These are phyloP conservation scores for Trypanosomatidae sp. DNA, from an alignment of 208 protist species.

Conservation along the genomic window DNA sequence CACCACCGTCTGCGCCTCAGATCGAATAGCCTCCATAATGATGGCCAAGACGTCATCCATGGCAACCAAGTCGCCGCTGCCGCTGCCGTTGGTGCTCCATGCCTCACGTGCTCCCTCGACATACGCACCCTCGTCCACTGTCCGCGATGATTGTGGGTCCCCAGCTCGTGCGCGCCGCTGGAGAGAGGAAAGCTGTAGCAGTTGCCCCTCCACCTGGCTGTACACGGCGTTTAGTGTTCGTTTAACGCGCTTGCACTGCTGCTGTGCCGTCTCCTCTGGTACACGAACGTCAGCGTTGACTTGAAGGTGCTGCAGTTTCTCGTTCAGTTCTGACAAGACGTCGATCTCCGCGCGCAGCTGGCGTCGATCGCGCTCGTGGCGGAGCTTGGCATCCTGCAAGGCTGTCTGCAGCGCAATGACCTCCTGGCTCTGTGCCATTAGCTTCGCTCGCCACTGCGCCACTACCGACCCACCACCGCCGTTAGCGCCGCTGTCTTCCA, in stretches of 20 bases:
- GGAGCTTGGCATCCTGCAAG: slow-evolving; percentile 37
- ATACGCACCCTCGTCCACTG: background rate
- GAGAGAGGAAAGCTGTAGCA: slow-evolving; percentile 20
- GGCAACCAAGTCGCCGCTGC: slow-evolving; percentile 1
- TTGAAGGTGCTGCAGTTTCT: slow-evolving; percentile 34
- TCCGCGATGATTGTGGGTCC: background rate
- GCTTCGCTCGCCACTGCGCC: slow-evolving; percentile 30
- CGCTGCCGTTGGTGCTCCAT: background rate
- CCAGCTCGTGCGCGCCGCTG: background rate
- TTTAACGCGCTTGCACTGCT: slow-evolving; percentile 49
- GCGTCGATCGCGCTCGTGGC: slow-evolving; percentile 47
- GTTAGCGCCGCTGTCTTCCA: slow-evolving; percentile 10
- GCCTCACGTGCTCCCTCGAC: background rate
- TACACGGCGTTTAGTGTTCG: slow-evolving; percentile 60
- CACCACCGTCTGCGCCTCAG: slow-evolving; percentile 38
- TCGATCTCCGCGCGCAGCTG: slow-evolving; percentile 54
- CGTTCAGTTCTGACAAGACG: slow-evolving; percentile 40
- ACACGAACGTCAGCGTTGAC: slow-evolving; percentile 22
- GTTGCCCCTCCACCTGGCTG: slow-evolving; percentile 37
- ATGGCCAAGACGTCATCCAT: slow-evolving; percentile 42
- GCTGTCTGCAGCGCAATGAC: slow-evolving; percentile 34
- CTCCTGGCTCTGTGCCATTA: slow-evolving; percentile 43
- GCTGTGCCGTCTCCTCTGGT: slow-evolving; percentile 23
- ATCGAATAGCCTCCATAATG: slow-evolving; percentile 33
- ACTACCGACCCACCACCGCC: slow-evolving; percentile 14